Evolutionary conservation across 2,329 filamentous ascomycete species (phyloP).

Genomic region (Paraphaeosphaeria minitans): DNA sequence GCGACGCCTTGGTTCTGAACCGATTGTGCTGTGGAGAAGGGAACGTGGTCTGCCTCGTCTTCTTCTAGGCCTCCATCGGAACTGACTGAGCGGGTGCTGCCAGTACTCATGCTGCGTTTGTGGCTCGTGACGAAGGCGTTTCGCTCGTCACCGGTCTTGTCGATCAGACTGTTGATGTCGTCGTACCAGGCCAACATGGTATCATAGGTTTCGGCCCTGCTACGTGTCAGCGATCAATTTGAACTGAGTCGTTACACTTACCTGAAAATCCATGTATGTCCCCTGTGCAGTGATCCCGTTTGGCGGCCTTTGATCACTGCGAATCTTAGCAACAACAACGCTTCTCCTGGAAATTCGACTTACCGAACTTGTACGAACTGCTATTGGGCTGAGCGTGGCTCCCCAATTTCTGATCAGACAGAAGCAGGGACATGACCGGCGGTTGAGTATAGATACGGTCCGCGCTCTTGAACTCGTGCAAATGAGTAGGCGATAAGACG

Average conservation of each 20-base stretch:
- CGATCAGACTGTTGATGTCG: slow-evolving; percentile 87
- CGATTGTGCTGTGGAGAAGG: slow-evolving; percentile 66
- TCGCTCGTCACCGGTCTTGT: slow-evolving; percentile 85
- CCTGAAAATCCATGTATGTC: slow-evolving; percentile 69
- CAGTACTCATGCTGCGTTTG: slow-evolving; percentile 75
- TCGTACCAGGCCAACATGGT: slow-evolving; percentile 98
- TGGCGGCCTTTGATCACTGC: slow-evolving; percentile 87
- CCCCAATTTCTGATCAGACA: slow-evolving; percentile 93
- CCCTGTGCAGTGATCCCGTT: slow-evolving; percentile 87
- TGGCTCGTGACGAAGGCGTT: slow-evolving; percentile 85
- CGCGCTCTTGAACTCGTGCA: slow-evolving; percentile 99
- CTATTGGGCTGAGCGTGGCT: slow-evolving; percentile 83
- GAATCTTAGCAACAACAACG: not conserved
- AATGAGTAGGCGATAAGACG: slow-evolving; percentile 91
- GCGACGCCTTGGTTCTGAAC: slow-evolving; percentile 39
- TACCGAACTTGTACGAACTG: slow-evolving; percentile 90
- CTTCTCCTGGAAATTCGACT: not conserved
- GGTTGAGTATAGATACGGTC: slow-evolving; percentile 82
- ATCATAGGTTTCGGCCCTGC: slow-evolving; percentile 71
- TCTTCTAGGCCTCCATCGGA: slow-evolving; percentile 44
- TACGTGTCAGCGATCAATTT: not conserved
- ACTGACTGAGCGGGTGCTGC: slow-evolving; percentile 59
- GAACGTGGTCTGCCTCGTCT: slow-evolving; percentile 68
- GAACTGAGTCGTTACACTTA: not conserved
- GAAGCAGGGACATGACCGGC: slow-evolving; percentile 93